These are phyloP conservation scores for Leptographium wingfieldii DNA, from an alignment of 2,329 filamentous ascomycete species.

Conservation along the genomic window DNA sequence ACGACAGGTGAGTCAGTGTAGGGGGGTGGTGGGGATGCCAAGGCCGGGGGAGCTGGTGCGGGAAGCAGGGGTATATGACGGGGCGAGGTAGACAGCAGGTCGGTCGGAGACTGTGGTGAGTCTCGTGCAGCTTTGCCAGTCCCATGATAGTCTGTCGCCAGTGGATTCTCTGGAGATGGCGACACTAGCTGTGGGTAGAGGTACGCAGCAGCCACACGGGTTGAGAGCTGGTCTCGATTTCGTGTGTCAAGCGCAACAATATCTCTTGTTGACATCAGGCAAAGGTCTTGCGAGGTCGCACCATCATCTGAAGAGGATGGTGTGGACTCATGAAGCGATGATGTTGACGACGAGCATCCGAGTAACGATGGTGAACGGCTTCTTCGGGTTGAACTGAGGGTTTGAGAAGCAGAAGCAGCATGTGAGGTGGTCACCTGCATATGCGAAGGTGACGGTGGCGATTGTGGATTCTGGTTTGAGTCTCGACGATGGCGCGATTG, in stretches of 20 bases:
- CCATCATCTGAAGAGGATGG: conserved; percentile 20
- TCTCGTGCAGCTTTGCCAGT: neutral
- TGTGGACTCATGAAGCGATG: neutral
- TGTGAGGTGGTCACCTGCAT: no score
- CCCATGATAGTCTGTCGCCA: no score
- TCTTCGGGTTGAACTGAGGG: neutral
- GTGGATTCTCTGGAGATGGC: neutral
- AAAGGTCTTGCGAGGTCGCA: conserved; percentile 21
- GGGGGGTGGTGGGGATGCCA: conserved; percentile 12
- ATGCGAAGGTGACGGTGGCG: neutral
- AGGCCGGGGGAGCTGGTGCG: conserved; percentile 11
- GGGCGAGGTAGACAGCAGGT: conserved; percentile 23
- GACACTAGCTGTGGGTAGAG: conserved; percentile 19
- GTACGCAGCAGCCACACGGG: conserved; percentile 28
- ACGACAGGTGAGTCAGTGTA: neutral
- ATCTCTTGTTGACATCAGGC: conserved; percentile 41
- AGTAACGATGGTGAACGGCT: neutral
- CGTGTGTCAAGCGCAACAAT: conserved; percentile 33
- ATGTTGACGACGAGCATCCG: neutral
- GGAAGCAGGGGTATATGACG: conserved; percentile 26
- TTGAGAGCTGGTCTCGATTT: conserved; percentile 25
- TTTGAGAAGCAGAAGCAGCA: neutral
- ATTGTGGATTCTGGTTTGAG: neutral
- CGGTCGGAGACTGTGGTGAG: neutral
- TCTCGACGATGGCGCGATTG: neutral